Conservation (phyloP, 2,329 filamentous ascomycete species). For the Calonectria crousiana region DNA sequence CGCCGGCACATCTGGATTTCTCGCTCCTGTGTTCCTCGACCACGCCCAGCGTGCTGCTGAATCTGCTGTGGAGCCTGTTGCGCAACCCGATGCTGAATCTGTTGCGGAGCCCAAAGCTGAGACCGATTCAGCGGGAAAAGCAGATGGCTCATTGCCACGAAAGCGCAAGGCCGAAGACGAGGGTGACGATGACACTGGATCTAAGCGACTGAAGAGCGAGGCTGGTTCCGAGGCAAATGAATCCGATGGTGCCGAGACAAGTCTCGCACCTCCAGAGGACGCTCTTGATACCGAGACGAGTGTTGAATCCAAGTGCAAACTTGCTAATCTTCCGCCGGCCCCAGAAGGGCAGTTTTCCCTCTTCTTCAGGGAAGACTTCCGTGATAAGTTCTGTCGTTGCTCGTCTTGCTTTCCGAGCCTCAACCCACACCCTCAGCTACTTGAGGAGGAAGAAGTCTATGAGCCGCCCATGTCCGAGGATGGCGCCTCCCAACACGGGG, state of each 20-base stretch:
- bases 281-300: slow-evolving; percentile 18
- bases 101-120: neutral
- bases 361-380: slow-evolving; percentile 85
- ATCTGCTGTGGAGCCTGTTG: neutral
- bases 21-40: slow-evolving; percentile 74
- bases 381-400: slow-evolving; percentile 86
- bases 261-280: slow-evolving; percentile 28
- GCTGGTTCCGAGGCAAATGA: slow-evolving; percentile 24
- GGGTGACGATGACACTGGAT: slow-evolving; percentile 48
- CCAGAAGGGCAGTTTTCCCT: slow-evolving; percentile 78
- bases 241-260: neutral
- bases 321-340: slow-evolving; percentile 67
- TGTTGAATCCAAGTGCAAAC: slow-evolving; percentile 64
- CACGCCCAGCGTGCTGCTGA: slow-evolving; percentile 17
- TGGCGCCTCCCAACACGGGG: slow-evolving; percentile 65
- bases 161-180: slow-evolving; percentile 77
- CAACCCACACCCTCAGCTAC: slow-evolving; percentile 79
- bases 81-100: neutral
- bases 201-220: slow-evolving; percentile 67
- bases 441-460: slow-evolving; percentile 95
- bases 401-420: slow-evolving; percentile 82
- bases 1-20: slow-evolving; percentile 82
- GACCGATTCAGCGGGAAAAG: slow-evolving; percentile 18
- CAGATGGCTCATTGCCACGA: slow-evolving; percentile 52
- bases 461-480: slow-evolving; percentile 87